Evolutionary conservation across 2,329 filamentous ascomycete species (phyloP).

Genomic region (Penicillium glabrum): DNA sequence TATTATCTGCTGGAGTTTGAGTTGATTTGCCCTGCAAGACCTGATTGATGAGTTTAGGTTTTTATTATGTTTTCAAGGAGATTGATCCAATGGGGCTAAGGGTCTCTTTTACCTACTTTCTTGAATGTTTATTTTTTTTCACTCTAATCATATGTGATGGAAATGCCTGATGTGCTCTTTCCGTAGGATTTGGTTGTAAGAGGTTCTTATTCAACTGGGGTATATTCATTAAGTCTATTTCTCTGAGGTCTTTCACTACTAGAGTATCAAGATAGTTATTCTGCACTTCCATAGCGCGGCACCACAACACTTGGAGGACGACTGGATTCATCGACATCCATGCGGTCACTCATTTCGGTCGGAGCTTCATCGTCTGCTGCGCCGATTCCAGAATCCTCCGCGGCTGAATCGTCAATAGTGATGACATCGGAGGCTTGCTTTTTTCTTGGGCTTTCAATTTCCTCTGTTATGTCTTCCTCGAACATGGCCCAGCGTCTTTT

Average conservation of each 20-base stretch:
- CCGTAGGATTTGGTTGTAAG: neutral
- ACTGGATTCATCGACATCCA: conserved; percentile 1
- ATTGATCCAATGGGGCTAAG: conserved; percentile 8
- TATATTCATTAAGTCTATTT: neutral
- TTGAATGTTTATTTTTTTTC: conserved; percentile 21
- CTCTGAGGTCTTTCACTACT: neutral
- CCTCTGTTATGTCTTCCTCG: neutral
- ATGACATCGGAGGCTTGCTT: neutral
- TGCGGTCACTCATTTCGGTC: neutral
- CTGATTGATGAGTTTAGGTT: conserved; percentile 6
- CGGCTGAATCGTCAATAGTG: conserved; percentile 3
- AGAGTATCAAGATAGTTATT: neutral
- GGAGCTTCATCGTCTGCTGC: neutral
- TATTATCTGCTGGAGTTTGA: conserved; percentile 24
- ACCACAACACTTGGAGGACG: neutral
- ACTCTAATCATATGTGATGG: conserved; percentile 23
- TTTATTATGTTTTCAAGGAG: neutral
- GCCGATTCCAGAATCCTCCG: conserved; percentile 2
- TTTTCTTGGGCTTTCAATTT: neutral
- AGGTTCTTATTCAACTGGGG: neutral
- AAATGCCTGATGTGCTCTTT: conserved; percentile 2
- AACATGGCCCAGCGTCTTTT: conserved; percentile 30
- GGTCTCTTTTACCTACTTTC: conserved; percentile 7
- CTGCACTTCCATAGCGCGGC: neutral
- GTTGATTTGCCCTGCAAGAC: conserved; percentile 16